phyloP scores from a whole-genome alignment of 352 stramenopile species.

The Phytophthora podocarpi region DNA sequence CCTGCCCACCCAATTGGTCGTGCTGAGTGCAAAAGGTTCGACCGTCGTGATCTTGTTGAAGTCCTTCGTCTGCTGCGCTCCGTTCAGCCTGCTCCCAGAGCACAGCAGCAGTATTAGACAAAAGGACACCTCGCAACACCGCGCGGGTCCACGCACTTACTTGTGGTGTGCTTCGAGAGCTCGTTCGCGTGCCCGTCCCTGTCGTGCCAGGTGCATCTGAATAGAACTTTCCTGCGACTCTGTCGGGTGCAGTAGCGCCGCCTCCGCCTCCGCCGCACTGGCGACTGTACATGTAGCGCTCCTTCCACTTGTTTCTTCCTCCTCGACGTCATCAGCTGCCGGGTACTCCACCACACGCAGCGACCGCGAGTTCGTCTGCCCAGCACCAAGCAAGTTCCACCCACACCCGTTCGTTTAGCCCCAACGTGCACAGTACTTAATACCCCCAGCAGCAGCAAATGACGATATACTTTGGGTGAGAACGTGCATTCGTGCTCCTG shows the following conservation, averaged over 20 bases:
- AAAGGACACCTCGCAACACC: no score
- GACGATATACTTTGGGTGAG: slow-evolving; percentile 60
- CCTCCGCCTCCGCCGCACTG: slow-evolving; percentile 11
- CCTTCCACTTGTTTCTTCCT: slow-evolving; percentile 8
- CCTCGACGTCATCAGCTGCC: slow-evolving; percentile 5
- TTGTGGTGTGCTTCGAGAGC: slow-evolving; percentile 46
- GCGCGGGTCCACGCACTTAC: no score
- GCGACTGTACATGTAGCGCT: background rate
- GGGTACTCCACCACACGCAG: slow-evolving; percentile 2
- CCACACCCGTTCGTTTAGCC: no score
- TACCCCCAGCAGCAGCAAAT: no score
- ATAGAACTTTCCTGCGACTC: slow-evolving; percentile 70
- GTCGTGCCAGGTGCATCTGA: slow-evolving; percentile 54
- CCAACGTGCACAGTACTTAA: no score
- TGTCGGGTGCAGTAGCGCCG: slow-evolving; percentile 44
- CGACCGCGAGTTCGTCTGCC: slow-evolving; percentile 24
- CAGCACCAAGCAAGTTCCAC: no score
- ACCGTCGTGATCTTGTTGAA: slow-evolving; percentile 56
- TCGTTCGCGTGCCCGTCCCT: slow-evolving; percentile 54
- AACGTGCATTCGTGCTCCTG: slow-evolving; percentile 68
- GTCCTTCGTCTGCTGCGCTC: slow-evolving; percentile 48
- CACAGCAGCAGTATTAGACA: no score
- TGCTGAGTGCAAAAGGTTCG: slow-evolving; percentile 66
- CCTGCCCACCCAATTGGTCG: slow-evolving; percentile 58
- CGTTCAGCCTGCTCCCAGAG: slow-evolving; percentile 30